Conservation (phyloP, 2,329 filamentous ascomycete genomes). For the Neobulgaria alba region DNA sequence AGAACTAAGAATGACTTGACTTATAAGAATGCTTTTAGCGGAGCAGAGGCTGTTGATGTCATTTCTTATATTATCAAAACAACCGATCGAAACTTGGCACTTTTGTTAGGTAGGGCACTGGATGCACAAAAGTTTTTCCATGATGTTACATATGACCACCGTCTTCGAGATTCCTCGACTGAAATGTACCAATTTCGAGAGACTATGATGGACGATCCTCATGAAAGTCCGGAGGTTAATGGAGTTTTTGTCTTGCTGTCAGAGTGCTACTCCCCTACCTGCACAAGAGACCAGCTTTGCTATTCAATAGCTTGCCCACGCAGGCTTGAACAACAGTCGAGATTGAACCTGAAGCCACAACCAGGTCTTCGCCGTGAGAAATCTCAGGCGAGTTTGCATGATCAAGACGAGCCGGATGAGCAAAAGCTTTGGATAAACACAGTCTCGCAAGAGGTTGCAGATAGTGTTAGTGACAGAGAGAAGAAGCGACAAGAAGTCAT, state of each 20-base stretch:
- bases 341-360: conserved; percentile 86
- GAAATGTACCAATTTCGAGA: conserved; percentile 98
- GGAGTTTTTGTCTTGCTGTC: conserved; percentile 94
- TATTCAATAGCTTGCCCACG: conserved; percentile 97
- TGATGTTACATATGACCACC: conserved; percentile 96
- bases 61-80: conserved; percentile 96
- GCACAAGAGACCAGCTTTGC: conserved; percentile 87
- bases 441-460: conserved; percentile 87
- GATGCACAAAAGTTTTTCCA: conserved; percentile 99
- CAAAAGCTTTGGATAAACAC: conserved; percentile 99
- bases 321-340: conserved; percentile 86
- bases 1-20: conserved; percentile 93
- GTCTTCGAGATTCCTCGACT: conserved; percentile 82
- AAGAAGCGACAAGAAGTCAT: conserved; percentile 98
- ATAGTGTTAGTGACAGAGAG: conserved; percentile 80
- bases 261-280: conserved; percentile 97
- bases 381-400: conserved; percentile 66
- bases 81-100: conserved; percentile 85
- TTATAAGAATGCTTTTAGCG: conserved; percentile 95
- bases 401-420: conserved; percentile 84
- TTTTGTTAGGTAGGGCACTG: conserved; percentile 81
- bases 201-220: conserved; percentile 75
- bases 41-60: conserved; percentile 89
- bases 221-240: conserved; percentile 68
- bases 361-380: conserved; percentile 64